Base-by-base conservation (phyloP, 805 yeast species). In the Candida takata region DNA sequence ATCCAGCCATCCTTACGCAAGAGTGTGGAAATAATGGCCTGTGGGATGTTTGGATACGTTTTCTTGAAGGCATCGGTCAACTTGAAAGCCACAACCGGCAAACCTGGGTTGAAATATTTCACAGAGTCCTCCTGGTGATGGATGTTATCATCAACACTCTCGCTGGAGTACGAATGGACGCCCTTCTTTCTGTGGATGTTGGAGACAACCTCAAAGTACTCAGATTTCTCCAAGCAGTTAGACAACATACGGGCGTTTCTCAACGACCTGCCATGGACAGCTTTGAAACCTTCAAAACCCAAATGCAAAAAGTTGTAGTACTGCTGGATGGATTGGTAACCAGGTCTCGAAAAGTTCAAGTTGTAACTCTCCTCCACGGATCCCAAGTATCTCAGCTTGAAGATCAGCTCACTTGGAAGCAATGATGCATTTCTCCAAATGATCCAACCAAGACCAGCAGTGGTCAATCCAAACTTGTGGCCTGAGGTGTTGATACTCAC, bases 391-490 rank as follows among this genome's bases (percentile, higher is more conserved):
- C 79, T 78, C 52, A 87, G 68, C 45, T 82, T 79, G 62, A 87
- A 87, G 49, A 80, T 72, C 44, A 87, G 67, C 42, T 74, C 76
- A 39, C 77, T 68, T 17, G 96, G 92, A 43, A 87, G 67, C 52
- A 69, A 70, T 27, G 62, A 47, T 29, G 67, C 65, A 54, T 77
- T 77, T 55, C 79, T 76, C 86, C 95, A 88, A 36, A 87, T 61
- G 42, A 87, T 77, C 95, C 95, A 87, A 36, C 97, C 97, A 35
- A 84, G 69, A 29, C 97, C 97, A 9, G 90, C 95, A 18, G 94
- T 76, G 21, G 88, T 82, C 33, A 87, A 66, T 24, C 97, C 97
- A 61, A 84, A 87, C 62, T 87, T 87, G 64, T 87, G 97, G 40
- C 96, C 95, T 2, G 95, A 83, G 9, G 94, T 74, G 64, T 86